Evolutionary conservation across 225 moss, liverwort and hornwort genomes (phyloP).

Genomic region (Sphagnum contortum): DNA sequence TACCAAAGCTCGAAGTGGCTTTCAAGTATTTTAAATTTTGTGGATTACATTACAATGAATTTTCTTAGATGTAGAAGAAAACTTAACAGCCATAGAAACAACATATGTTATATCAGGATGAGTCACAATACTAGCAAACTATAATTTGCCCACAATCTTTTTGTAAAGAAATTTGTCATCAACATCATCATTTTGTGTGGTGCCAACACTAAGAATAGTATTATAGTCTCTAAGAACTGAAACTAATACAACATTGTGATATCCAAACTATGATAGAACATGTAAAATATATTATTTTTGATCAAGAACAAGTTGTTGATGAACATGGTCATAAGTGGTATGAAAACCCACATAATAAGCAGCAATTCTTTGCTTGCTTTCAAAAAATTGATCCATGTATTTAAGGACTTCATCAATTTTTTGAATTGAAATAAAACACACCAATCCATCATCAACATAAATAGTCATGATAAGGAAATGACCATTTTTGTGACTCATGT

Average conservation of each 20-base stretch:
- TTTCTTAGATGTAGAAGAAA: not conserved
- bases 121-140: not conserved
- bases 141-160: not conserved
- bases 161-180: not conserved
- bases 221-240: too few species aligned
- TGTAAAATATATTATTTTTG: too few species aligned
- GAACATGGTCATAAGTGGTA: not conserved
- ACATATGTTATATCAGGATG: not conserved
- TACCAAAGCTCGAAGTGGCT: not conserved
- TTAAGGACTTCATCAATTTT: not conserved
- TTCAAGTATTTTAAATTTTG: not conserved
- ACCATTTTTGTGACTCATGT: not conserved
- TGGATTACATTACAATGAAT: not conserved
- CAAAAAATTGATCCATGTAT: not conserved
- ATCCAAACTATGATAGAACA: too few species aligned
- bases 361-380: not conserved
- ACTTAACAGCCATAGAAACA: not conserved
- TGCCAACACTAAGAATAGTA: too few species aligned
- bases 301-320: too few species aligned
- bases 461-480: not conserved
- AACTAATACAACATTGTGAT: too few species aligned
- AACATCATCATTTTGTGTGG: not conserved
- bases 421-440: not conserved
- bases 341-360: not conserved
- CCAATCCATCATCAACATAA: not conserved